A percentile compares a stretch with the other conserved stretches of the same genome.
Conservation (phyloP, 495 filamentous ascomycete species). For the Neurospora sp. region DNA sequence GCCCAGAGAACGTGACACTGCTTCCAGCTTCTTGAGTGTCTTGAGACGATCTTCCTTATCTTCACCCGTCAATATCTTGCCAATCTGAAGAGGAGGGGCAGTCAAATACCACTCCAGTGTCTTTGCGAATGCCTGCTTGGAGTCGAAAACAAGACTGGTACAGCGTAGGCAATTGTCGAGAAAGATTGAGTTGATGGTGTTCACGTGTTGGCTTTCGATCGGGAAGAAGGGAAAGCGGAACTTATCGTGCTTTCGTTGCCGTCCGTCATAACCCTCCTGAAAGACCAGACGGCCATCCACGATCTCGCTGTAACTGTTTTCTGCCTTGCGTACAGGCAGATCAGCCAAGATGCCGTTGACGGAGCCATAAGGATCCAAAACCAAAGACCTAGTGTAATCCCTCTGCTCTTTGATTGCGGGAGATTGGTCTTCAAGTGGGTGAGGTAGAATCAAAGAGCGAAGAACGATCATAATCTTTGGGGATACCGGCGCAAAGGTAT, state of each 20-base stretch:
- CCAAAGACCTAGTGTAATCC: neutral
- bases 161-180: constrained; percentile 25
- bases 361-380: constrained; percentile 3
- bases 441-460: constrained; percentile 20
- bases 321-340: constrained; percentile 30
- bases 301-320: constrained; percentile 27
- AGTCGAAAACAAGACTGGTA: constrained; percentile 22
- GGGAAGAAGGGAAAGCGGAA: constrained; percentile 35
- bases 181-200: constrained; percentile 34
- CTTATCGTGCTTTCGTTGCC: constrained; percentile 11
- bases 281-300: constrained; percentile 15
- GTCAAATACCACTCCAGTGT: constrained; percentile 28
- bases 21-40: constrained; percentile 19
- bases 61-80: constrained; percentile 10
- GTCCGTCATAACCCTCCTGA: constrained; percentile 7
- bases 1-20: constrained; percentile 16
- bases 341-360: constrained; percentile 21
- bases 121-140: constrained; percentile 4
- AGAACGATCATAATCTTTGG: constrained; percentile 42
- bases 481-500: constrained; percentile 40
- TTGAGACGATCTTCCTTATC: constrained; percentile 6
- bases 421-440: constrained; percentile 16
- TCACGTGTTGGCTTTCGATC: constrained; percentile 22
- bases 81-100: neutral
- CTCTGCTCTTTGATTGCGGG: constrained; percentile 2